Base-by-base conservation (phyloP, 2,329 filamentous ascomycete species). In the Aphanoascus verrucosus region DNA sequence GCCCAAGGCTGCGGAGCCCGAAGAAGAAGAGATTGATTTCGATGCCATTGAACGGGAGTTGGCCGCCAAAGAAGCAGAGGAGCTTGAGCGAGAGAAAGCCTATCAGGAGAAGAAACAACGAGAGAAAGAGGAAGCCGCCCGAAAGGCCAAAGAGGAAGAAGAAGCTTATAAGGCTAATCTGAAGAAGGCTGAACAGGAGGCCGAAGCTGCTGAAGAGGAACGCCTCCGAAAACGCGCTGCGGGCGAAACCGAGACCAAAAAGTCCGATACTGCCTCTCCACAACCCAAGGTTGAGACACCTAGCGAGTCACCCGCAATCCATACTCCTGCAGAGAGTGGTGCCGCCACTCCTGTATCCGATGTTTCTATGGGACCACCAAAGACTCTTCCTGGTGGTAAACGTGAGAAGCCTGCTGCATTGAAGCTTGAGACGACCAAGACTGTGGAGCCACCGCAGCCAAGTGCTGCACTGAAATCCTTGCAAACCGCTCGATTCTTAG, bases 381-480 rank as follows among this genome's bases (percentile, higher is more conserved):
- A 68, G n/a, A 84, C 83, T 67, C 67, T 75, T 15, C 69, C 78
- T 43, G 73, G 75, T 54, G 74, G 73, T 32, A 89, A 88, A 71
- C 81, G 77, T 19, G 65, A 75, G 55, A 96, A 95, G 77, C 91
- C 93, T 48, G 83, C 85, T 56, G 85, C 88, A 43, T 83, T 98
- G 60, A 96, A 96, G 72, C 78, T 97, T 58, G 81, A 89, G 53
- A 94, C 86, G 58, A 88, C 83, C 62, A 94, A 90, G 73, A 76
- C 85, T 37, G 81, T 95, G 20, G 91, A 98, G 74, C 86, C 91
- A 51, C 83, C 88, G 51, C 90, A 96, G 71, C 91, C 91, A 14
- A 97, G 88, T 59, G 88, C 93, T 55, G 91, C 90, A 57, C 85
- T 98, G 67, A 90, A 94, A 70, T 86, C 91, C 7, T 79, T 98